Base-by-base conservation (phyloP, 2,329 filamentous ascomycete species). In the Dichotomopilus funicola region DNA sequence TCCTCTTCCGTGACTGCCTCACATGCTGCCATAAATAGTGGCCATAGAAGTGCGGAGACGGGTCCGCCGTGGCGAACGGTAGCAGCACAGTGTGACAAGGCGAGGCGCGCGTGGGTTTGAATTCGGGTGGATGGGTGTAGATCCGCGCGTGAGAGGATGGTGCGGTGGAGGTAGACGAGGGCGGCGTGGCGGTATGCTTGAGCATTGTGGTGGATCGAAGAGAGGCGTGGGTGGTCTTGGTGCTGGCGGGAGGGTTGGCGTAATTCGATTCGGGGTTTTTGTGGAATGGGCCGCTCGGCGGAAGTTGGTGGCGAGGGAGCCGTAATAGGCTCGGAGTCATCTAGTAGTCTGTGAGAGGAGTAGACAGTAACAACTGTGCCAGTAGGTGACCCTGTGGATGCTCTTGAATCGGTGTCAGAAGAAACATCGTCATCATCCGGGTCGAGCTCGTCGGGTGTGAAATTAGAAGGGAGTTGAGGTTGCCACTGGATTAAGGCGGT, bases 31-130 rank as follows among this genome's bases (percentile, higher is more conserved):
- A 83, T 81, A 62, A 86, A 86, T 2, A 86, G 70, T 1, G 83
- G 83, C 81, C 82, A 86, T 2, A 86, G 72, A 38, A 86, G 70
- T 2, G 83, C 83, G 1, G 79, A 77, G 79, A 85, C 84, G 0
- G 83, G 83, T 0, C 83, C 82, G 45, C 71, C 71, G 56, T 79
- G 77, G 27, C 69, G 71, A 34, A 82, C 80, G 0, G 80, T 82
- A 35, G 74, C 75, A 5, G 76, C 72, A 62, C 81, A 85, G 58
- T 83, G 79, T 11, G 68, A 65, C 5, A 84, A 71, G 5, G 79
- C 74, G 2, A 73, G 64, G 57, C 75, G 77, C 0, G 76, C 67
- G 61, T 84, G 79, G 12, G 70, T 71, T 65, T 85, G 82, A 9
- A 85, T 27, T 27, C 19, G 19, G 19, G 19, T 80, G 7, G 73